phyloP scores from a whole-genome alignment of 306 rosid species.

The Rosa multiflora region DNA sequence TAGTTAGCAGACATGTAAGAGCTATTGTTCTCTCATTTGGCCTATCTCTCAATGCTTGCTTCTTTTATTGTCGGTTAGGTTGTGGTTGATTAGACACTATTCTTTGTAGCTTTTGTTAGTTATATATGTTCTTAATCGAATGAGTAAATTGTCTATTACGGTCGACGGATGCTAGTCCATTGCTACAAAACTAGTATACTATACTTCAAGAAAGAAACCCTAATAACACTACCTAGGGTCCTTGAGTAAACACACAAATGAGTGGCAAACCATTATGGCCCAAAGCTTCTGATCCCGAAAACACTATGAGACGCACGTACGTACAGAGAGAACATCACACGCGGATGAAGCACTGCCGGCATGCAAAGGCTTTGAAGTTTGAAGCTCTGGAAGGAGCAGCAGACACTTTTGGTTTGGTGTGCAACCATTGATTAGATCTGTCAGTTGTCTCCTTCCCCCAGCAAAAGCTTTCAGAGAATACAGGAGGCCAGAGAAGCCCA shows the following conservation, averaged over 20 bases:
- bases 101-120: no score
- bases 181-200: background rate
- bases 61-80: no score
- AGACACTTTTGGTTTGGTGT: conserved; percentile 15
- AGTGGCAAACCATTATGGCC: background rate
- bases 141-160: background rate
- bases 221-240: background rate
- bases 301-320: conserved; percentile 7
- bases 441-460: conserved; percentile 24
- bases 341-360: conserved; percentile 21
- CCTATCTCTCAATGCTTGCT: no score
- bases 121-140: background rate
- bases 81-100: no score
- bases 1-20: no score
- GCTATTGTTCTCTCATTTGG: no score
- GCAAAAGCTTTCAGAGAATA: background rate
- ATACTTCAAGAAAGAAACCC: background rate
- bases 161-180: background rate
- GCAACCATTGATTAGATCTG: conserved; percentile 23
- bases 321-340: conserved; percentile 17
- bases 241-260: background rate
- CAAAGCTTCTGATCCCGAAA: conserved; percentile 5
- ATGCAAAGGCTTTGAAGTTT: conserved; percentile 1
- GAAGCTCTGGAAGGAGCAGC: background rate
- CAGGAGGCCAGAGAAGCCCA: conserved; percentile 7